Percentiles rank a stretch among this genome's conserved stretches.
Conservation (phyloP, 1,139 yeast species). For the Hansenula lynferdii region DNA sequence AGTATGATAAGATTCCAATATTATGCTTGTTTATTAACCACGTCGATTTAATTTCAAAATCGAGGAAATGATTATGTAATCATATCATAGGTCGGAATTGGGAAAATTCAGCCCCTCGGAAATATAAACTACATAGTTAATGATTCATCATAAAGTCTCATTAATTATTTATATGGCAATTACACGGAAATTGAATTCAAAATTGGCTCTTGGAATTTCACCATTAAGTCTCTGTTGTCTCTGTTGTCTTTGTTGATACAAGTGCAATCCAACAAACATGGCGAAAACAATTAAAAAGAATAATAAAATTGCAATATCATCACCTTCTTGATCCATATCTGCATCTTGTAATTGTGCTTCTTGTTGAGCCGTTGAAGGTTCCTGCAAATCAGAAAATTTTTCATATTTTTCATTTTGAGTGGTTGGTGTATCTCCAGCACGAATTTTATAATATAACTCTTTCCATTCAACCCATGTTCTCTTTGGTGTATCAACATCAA, state of each 20-base stretch:
- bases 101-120: no score
- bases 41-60: no score
- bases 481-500: slow-evolving; percentile 11
- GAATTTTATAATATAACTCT: slow-evolving; percentile 16
- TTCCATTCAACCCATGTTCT: slow-evolving; percentile 19
- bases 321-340: slow-evolving; percentile 5
- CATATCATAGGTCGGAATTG: no score
- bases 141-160: no score
- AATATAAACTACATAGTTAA: no score
- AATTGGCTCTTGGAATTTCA: slow-evolving; percentile 3
- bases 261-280: slow-evolving; percentile 9
- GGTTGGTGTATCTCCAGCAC: slow-evolving; percentile 6
- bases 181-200: slow-evolving; percentile 11
- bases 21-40: no score
- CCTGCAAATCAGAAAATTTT: background rate
- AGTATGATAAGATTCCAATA: no score
- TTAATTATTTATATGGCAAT: slow-evolving; percentile 7
- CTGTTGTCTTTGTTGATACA: slow-evolving; percentile 11
- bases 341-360: no score
- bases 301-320: slow-evolving; percentile 6
- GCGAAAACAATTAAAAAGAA: slow-evolving; percentile 11
- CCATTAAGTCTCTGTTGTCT: slow-evolving; percentile 11
- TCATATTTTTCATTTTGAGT: slow-evolving; percentile 1
- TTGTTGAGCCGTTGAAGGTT: no score
- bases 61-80: no score